A percentile compares a stretch with the other conserved stretches of the same genome.
These are phyloP conservation scores for Daedaleopsis sinensis DNA, from an alignment of 768 basidiomycete genomes.

Conservation along the genomic window DNA sequence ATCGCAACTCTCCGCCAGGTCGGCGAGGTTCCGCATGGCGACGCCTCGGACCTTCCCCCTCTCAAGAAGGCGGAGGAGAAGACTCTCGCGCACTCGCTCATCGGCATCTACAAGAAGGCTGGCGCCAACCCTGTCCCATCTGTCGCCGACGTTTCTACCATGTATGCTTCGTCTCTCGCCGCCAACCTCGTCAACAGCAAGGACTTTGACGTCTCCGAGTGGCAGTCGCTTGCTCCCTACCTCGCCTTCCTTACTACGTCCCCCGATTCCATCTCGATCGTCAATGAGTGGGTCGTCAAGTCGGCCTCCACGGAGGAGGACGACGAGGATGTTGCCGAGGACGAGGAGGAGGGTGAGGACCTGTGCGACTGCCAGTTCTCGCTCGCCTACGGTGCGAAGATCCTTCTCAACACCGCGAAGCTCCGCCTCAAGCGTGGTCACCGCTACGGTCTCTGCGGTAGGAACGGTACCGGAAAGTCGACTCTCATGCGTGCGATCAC, in stretches of 20 bases:
- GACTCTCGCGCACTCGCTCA: constrained; percentile 65
- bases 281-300: constrained; percentile 88
- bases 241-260: constrained; percentile 64
- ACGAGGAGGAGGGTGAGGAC: constrained; percentile 98
- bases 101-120: constrained; percentile 85
- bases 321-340: constrained; percentile 70
- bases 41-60: constrained; percentile 91
- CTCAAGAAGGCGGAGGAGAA: constrained; percentile 75
- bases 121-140: constrained; percentile 60
- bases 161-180: constrained; percentile 80
- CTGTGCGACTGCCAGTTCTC: constrained; percentile 99
- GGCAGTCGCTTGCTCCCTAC: constrained; percentile 83
- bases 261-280: constrained; percentile 67
- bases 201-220: constrained; percentile 89
- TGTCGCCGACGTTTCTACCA: constrained; percentile 55
- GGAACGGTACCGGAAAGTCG: constrained; percentile 98
- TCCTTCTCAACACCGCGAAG: constrained; percentile 92
- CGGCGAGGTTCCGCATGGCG: constrained; percentile 85
- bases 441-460: constrained; percentile 97
- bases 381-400: constrained; percentile 98
- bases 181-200: constrained; percentile 87
- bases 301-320: constrained; percentile 80
- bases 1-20: constrained; percentile 96
- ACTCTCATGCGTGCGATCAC: constrained; percentile 93
- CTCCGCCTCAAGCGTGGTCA: constrained; percentile 98